These are phyloP conservation scores for Cercospora sojina DNA, from an alignment of 2,329 filamentous ascomycete genomes.

Conservation along the genomic window DNA sequence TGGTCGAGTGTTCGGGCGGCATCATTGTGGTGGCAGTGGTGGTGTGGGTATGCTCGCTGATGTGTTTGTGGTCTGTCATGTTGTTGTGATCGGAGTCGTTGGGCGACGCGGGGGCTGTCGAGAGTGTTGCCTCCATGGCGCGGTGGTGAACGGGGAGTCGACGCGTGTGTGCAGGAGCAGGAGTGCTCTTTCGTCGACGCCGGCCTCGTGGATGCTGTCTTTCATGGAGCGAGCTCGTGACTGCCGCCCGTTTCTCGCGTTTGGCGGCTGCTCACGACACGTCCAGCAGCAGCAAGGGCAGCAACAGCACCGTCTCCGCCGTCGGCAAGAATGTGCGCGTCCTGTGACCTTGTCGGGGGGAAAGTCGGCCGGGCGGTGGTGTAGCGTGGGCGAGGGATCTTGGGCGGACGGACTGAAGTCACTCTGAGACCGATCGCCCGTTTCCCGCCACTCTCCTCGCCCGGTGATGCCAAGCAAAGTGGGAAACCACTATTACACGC, in stretches of 20 bases:
- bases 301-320: neutral
- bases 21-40: conserved; percentile 25
- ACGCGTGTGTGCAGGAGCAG: neutral
- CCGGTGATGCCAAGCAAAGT: neutral
- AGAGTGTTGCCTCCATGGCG: conserved; percentile 29
- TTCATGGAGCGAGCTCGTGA: conserved; percentile 1
- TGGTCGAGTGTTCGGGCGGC: conserved; percentile 41
- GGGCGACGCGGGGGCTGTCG: conserved; percentile 37
- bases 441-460: neutral
- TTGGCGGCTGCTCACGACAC: neutral
- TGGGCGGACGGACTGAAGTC: neutral
- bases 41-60: conserved; percentile 19
- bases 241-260: neutral
- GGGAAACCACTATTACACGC: neutral
- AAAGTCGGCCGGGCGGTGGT: neutral
- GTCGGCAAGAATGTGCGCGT: neutral
- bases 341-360: neutral
- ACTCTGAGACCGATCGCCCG: neutral
- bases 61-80: conserved; percentile 17
- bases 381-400: neutral
- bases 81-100: conserved; percentile 27
- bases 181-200: neutral
- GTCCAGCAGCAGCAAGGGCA: neutral
- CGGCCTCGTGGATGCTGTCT: conserved; percentile 3
- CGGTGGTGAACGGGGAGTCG: conserved; percentile 3